These are phyloP conservation scores for Hondaea fermentalgiana DNA, from an alignment of 108 stramenopile species.

Conservation along the genomic window DNA sequence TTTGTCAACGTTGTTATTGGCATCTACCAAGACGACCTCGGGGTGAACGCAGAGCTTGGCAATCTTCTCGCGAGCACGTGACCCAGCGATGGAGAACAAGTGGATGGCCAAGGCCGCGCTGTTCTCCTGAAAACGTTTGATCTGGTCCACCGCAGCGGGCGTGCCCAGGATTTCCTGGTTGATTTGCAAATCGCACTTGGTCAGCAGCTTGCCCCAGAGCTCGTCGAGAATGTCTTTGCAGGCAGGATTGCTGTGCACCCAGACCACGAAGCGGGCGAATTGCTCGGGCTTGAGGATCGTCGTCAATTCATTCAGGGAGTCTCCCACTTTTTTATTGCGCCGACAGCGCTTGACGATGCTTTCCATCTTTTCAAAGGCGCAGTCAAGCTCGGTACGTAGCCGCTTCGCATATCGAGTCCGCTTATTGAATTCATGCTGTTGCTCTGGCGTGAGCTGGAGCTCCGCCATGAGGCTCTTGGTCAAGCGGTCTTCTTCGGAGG, in stretches of 20 bases:
- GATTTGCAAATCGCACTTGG: neutral
- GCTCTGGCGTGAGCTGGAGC: neutral
- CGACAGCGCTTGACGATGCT: neutral
- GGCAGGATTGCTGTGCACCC: constrained; percentile 1
- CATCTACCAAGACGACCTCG: constrained; percentile 7
- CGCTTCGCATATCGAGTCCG: neutral
- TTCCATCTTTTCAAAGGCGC: constrained; percentile 3
- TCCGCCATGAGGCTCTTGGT: neutral
- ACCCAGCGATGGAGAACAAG: neutral
- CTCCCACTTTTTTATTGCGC: constrained; percentile 16
- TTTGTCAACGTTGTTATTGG: constrained; percentile 7
- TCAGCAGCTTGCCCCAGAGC: neutral
- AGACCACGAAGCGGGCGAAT: constrained; percentile 3
- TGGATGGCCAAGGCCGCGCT: constrained; percentile 3
- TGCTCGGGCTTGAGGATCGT: neutral
- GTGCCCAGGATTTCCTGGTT: neutral
- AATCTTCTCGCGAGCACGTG: neutral
- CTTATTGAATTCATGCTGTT: neutral
- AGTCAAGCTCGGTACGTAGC: constrained; percentile 2
- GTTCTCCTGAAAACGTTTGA: neutral
- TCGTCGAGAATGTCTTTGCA: constrained; percentile 19
- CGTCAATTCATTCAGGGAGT: neutral
- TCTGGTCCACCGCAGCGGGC: neutral
- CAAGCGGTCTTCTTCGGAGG: neutral
- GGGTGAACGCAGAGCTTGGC: neutral